phyloP scores from a whole-genome alignment of 345 rosid genomes.

The Mangifera indica region DNA sequence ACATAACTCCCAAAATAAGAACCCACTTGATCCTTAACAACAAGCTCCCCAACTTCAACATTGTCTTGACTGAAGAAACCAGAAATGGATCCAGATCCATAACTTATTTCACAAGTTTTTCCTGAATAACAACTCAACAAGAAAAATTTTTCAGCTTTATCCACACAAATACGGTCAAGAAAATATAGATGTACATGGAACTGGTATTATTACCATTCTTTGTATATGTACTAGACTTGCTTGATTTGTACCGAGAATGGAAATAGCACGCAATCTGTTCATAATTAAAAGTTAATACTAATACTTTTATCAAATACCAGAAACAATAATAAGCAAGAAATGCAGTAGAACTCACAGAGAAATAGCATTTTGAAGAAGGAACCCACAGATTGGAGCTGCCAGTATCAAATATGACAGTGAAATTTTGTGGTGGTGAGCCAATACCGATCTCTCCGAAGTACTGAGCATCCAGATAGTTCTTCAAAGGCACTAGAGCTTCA shows the following conservation, averaged over 20 bases:
- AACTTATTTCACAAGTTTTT: conserved; percentile 46
- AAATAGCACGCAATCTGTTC: conserved; percentile 73
- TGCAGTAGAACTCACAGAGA: conserved; percentile 50
- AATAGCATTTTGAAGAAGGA: conserved; percentile 74
- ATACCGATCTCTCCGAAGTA: conserved; percentile 72
- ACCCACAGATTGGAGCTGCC: conserved; percentile 92
- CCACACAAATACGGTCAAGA: neutral
- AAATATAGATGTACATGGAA: neutral
- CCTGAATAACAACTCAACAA: conserved; percentile 40
- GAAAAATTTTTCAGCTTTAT: conserved; percentile 4
- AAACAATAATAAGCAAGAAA: neutral
- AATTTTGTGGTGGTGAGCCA: conserved; percentile 74
- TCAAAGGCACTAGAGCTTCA: conserved; percentile 53
- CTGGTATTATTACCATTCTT: conserved; percentile 38
- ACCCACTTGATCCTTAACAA: conserved; percentile 63
- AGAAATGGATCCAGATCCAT: conserved; percentile 71
- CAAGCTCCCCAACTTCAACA: conserved; percentile 61
- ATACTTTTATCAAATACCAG: neutral
- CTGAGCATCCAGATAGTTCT: conserved; percentile 70
- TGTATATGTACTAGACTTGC: conserved; percentile 57
- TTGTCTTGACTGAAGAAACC: conserved; percentile 81
- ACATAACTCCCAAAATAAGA: neutral
- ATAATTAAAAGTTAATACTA: neutral
- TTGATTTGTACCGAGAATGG: conserved; percentile 68
- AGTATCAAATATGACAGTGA: conserved; percentile 74